phyloP scores from a whole-genome alignment of 1,284 basidiomycete species.

The Rhodotorula sp. region DNA sequence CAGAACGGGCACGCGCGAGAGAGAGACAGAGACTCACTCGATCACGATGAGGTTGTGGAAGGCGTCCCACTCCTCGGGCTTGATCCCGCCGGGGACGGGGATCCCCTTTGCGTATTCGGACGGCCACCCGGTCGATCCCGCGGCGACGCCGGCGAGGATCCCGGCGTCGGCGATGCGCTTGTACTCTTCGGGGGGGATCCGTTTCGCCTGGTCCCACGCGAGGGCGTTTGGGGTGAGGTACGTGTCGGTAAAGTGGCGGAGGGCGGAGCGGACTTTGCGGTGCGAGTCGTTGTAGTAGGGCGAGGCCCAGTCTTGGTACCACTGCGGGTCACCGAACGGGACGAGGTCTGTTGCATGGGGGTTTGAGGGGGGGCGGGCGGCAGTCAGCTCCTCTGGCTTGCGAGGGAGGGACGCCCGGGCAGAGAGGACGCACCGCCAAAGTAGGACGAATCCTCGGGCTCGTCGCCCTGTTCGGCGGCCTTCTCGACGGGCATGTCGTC shows the following conservation, averaged over 20 bases:
- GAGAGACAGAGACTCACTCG: not conserved
- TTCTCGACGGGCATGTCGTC: not conserved
- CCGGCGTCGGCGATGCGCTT: conserved; percentile 45
- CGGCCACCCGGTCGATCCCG: conserved; percentile 26
- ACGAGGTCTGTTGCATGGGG: conserved; percentile 6
- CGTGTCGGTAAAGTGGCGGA: conserved; percentile 47
- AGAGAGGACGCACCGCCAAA: conserved; percentile 30
- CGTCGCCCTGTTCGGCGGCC: not conserved
- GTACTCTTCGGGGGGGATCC: conserved; percentile 42
- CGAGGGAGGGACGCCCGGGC: no score
- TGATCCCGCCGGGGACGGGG: conserved; percentile 49
- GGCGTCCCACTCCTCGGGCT: conserved; percentile 47
- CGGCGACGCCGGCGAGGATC: conserved; percentile 35
- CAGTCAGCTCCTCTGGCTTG: not conserved
- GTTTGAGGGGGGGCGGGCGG: no score
- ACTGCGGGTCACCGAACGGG: conserved; percentile 41
- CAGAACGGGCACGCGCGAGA: not conserved
- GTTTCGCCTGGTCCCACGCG: conserved; percentile 40
- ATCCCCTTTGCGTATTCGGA: conserved; percentile 40
- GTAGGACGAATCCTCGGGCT: conserved; percentile 34
- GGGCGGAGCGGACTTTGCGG: conserved; percentile 48
- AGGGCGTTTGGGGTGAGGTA: conserved; percentile 39
- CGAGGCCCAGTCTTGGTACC: conserved; percentile 48
- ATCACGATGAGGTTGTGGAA: conserved; percentile 39
- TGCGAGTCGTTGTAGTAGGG: conserved; percentile 52